These are phyloP conservation scores for Chenopodium suecicum DNA, from an alignment of 148 eudicot species.

Conservation along the genomic window DNA sequence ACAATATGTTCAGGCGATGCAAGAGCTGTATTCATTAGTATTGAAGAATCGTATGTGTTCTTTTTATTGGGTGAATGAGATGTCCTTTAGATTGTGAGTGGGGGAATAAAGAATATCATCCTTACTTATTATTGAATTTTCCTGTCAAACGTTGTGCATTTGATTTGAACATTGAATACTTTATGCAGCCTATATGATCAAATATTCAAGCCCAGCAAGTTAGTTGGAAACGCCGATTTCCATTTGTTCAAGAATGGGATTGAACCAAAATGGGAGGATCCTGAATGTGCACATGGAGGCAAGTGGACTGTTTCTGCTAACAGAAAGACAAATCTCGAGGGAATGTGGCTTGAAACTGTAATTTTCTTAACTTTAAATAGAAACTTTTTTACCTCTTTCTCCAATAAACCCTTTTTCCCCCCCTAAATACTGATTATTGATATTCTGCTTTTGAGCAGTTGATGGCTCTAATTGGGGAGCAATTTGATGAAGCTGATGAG, in stretches of 20 bases:
- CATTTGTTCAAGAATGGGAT: conserved; percentile 89
- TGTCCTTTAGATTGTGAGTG: not conserved
- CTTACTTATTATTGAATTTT: not conserved
- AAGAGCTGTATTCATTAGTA: not conserved
- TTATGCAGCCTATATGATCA: conserved; percentile 85
- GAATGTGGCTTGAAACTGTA: conserved; percentile 98
- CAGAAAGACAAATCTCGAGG: conserved; percentile 62
- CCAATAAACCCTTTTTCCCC: not conserved
- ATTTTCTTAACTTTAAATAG: not conserved
- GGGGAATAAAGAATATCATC: not conserved
- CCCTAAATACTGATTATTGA: not conserved
- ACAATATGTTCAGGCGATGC: not conserved
- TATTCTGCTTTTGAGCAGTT: conserved; percentile 42
- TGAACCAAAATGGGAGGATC: conserved; percentile 99
- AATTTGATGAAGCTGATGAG: conserved; percentile 88
- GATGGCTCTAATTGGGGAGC: conserved; percentile 96
- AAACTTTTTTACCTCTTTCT: not conserved
- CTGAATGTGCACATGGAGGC: conserved; percentile 96
- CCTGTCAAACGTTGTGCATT: not conserved
- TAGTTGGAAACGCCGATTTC: conserved; percentile 71
- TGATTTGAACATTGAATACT: conserved; percentile 25
- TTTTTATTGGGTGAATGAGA: not conserved
- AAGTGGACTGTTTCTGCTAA: conserved; percentile 78
- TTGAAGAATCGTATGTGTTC: not conserved
- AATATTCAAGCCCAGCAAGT: conserved; percentile 83